Evolutionary conservation across 768 basidiomycete genomes (phyloP), one percentile per base, ranked within the genome.

Genomic region (Kwoniella sp.): DNA sequence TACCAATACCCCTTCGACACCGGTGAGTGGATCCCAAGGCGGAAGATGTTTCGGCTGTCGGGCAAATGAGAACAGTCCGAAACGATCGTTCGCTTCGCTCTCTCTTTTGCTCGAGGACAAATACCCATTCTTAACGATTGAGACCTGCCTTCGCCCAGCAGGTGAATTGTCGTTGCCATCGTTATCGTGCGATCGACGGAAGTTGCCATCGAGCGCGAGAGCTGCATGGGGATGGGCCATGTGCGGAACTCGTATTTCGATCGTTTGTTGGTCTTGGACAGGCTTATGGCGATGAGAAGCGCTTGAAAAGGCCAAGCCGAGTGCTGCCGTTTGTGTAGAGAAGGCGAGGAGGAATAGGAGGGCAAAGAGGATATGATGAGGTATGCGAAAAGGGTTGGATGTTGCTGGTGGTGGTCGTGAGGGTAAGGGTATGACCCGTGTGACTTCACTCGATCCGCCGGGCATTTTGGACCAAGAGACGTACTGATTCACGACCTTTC

Each of bases 111-210:
- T 57, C 25, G 60, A 61, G 4, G 66, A 67, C 29, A 67, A 23
- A 83, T 75, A 79, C 78, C 76, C 66, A 67, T 50, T 61, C 13
- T 54, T 28, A 3, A 45, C 17, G 11, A 45, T 17, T 45, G 5
- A 11, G 5, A 13, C 7, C 13, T 34, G 5, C 13, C 34, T 13
- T 5, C 34, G 7, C 13, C 34, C 34, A 34, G 7, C 34, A 34
- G 13, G 7, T 5, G 34, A 34, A n/a, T n/a, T n/a, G 34, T 34
- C 34, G 34, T 5, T 34, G 13, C 13, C 34, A 34, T 5, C 13
- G 13, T 34, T 34, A 13, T 34, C 13, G 34, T 34, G 34, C 34
- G 34, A 34, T 34, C 34, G 5, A 34, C 34, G n/a, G n/a, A n/a
- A n/a, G n/a, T n/a, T n/a, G n/a, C n/a, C n/a, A n/a, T n/a, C n/a